Evolutionary conservation across 352 stramenopile species (phyloP), one percentile per base, ranked within the genome.

Genomic region (Phytopythium aichiense): DNA sequence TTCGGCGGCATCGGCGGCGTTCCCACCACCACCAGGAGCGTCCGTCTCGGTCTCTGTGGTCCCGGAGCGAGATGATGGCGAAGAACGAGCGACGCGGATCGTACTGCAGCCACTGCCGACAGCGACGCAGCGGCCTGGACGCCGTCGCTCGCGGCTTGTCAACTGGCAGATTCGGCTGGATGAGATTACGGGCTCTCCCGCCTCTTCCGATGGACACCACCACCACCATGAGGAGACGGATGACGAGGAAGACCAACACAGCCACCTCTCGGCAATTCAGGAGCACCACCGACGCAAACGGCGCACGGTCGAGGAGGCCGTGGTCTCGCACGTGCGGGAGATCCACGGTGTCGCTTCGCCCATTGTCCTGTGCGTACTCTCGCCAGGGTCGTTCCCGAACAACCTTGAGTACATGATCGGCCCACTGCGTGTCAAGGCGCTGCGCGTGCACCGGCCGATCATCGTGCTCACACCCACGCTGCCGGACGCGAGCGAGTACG

Each of bases 321-420:
- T 88, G 43, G 71, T 95, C 15, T 40, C 74, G 48, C 74, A 90
- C 18, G 68, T 89, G 20, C 51, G 60, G 9, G 66, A 82, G 31
- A 72, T 93, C 33, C 71, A 76, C 3, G 65, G 88, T n/a, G 66
- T 71, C 4, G 55, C 79, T 0, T 63, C 74, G 16, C 84, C 86
- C 35, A 91, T 95, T 22, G 79, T 92, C 37, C 69, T 95, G 4
- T 93, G 82, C 59, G 69, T 93, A 7, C 70, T 88, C 25, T 82
- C 79, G 0, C 53, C 75, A 4, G 76, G 64, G 25, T 58, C 73
- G 13, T 95, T 93, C 66, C 73, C 79, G 15, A 79, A 87, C 59
- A 78, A 93, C 48, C 67, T 93, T 20, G 84, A 92, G 68, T 91
- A 92, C 56, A 64, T 95, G 9, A 81, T 93, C 51, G 79, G 81